Conservation (phyloP, 2,329 filamentous ascomycete species). For the Penicillium fuscoglaucum region DNA sequence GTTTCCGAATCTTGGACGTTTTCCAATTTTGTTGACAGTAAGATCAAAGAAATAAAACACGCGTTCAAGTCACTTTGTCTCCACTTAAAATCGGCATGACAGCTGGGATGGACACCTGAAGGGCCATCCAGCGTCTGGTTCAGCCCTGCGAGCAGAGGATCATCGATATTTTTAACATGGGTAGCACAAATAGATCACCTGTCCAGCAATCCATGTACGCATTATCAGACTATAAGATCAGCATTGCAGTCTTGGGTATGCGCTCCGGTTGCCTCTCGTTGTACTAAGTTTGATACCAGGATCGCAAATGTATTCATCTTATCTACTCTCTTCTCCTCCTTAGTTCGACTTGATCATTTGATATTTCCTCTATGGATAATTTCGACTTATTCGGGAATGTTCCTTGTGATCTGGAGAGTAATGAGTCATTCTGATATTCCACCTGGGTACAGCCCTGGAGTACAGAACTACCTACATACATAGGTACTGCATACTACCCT, state of each 20-base stretch:
- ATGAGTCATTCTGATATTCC: slow-evolving; percentile 1
- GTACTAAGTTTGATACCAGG: background rate
- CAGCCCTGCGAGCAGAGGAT: background rate
- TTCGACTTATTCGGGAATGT: background rate
- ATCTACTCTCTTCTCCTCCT: background rate
- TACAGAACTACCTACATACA: background rate
- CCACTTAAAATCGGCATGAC: background rate
- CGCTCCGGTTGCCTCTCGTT: background rate
- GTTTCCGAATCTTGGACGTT: fast-evolving
- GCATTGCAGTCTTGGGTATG: background rate
- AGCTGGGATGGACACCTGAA: background rate
- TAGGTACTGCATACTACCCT: no score
- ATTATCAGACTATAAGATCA: no score
- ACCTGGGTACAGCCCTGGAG: no score
- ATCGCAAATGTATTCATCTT: background rate
- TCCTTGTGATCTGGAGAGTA: background rate
- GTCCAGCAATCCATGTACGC: background rate
- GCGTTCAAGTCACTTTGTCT: slow-evolving; percentile 2
- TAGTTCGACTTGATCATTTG: background rate
- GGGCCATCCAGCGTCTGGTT: background rate
- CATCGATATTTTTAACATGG: background rate
- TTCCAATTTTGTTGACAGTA: fast-evolving
- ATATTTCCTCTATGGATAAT: background rate
- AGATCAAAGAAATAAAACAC: slow-evolving; percentile 8
- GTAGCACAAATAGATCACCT: background rate